Evolutionary conservation across 805 yeast species (phyloP), one percentile per base, ranked within the genome.

Genomic region (Yarrowia yakushimensis): DNA sequence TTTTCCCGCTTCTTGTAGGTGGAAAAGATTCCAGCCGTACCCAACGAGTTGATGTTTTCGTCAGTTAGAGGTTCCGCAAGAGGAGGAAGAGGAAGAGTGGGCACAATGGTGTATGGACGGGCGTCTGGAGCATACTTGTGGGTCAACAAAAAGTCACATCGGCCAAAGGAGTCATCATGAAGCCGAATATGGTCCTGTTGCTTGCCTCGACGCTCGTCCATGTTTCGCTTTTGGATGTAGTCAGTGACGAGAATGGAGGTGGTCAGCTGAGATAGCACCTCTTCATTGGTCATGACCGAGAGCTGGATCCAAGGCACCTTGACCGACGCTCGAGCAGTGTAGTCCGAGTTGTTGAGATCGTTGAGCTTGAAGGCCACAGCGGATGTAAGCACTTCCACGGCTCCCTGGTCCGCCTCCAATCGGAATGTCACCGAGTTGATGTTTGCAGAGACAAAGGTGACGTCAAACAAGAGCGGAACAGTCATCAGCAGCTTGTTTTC

Each of bases 91-190:
- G 90, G 78, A 4, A 86, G 74, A 0, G 90, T 81, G 0, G 91
- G 61, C n/a, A 55, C 61, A 39, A 39, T 39, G 11, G 61, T 85
- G 20, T 77, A 31, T 9, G 87, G 80, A 6, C 82, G 74, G 0
- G 86, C 85, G 65, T 73, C 79, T 0, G 78, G 76, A 5, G 77
- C 76, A n/a, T 77, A 73, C 66, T 85, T 81, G 61, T 78, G 79
- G 3, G 81, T 80, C 9, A 93, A 71, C 28, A 93, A 72, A 70
- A 90, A 92, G 0, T 94, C 86, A 20, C 85, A 77, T 62, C 99
- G 75, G 67, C 90, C 94, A 65, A 84, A 90, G 0, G 97, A 90
- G 0, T 88, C 87, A 77, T 94, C 99, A 68, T 90, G 88, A 7
- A 76, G 66, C 18, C 82, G 74, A 1, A 92, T 73, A 71, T 88